These are phyloP conservation scores for Russula sp. DNA, from an alignment of 768 basidiomycete species.

Conservation along the genomic window DNA sequence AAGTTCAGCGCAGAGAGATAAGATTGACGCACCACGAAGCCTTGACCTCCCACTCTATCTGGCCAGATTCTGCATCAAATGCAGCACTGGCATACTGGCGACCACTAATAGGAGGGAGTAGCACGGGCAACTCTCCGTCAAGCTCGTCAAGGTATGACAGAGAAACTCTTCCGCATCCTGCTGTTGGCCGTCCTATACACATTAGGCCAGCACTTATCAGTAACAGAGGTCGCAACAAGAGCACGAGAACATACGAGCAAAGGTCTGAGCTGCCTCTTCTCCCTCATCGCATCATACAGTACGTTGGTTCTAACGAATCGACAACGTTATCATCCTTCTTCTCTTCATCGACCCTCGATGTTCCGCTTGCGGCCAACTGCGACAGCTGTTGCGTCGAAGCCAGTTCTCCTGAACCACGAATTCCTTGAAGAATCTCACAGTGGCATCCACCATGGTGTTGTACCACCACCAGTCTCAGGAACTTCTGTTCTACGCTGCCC, in stretches of 20 bases:
- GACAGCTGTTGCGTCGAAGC: conserved; percentile 22
- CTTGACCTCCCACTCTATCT: neutral
- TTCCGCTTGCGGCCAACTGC: conserved; percentile 33
- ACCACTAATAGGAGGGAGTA: neutral
- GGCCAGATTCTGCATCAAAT: neutral
- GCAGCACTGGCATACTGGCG: neutral
- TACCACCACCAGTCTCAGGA: conserved; percentile 31
- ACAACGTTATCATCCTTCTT: conserved; percentile 49
- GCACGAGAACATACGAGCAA: conserved; percentile 65
- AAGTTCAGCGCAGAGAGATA: neutral
- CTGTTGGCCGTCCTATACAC: neutral
- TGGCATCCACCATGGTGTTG: conserved; percentile 63
- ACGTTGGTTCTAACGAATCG: conserved; percentile 79
- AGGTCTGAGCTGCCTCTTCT: conserved; percentile 87
- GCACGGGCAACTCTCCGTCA: neutral
- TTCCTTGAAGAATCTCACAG: conserved; percentile 72
- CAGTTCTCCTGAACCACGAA: conserved; percentile 44
- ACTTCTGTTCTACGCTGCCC: conserved; percentile 35
- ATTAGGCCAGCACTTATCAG: conserved; percentile 7
- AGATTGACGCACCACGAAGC: neutral
- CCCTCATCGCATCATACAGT: conserved; percentile 90
- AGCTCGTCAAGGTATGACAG: neutral
- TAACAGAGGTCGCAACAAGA: neutral
- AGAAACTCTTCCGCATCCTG: neutral
- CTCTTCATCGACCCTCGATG: conserved; percentile 42